These are phyloP conservation scores for Juglanconis oblonga DNA, from an alignment of 2,329 filamentous ascomycete genomes.

Conservation along the genomic window DNA sequence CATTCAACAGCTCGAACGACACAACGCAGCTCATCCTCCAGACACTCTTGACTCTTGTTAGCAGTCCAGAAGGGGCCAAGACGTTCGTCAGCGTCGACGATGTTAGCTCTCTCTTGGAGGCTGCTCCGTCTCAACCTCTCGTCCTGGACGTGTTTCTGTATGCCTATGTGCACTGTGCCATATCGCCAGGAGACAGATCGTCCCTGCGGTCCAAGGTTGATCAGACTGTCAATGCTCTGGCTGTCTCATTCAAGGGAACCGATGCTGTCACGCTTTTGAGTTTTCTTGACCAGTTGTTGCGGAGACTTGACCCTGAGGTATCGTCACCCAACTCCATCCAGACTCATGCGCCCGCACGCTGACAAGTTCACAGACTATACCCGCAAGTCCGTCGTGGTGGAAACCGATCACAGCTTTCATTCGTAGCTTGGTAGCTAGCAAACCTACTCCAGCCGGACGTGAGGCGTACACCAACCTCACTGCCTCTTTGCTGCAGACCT, in stretches of 20 bases:
- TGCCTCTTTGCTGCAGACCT: constrained; percentile 55
- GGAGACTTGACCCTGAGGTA: constrained; percentile 47
- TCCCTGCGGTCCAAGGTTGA: constrained; percentile 41
- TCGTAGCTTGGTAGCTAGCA: constrained; percentile 50
- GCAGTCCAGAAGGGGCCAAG: constrained; percentile 46
- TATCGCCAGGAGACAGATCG: constrained; percentile 28
- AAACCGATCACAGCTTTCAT: constrained; percentile 44
- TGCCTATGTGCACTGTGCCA: constrained; percentile 53
- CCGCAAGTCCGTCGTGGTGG: constrained; percentile 53
- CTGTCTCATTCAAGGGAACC: constrained; percentile 54
- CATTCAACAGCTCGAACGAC: constrained; percentile 42
- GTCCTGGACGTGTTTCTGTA: constrained; percentile 55
- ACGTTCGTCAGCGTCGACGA: constrained; percentile 49
- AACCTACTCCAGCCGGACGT: constrained; percentile 53
- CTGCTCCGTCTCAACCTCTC: constrained; percentile 50
- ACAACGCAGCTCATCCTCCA: constrained; percentile 54
- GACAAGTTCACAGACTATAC: constrained; percentile 39
- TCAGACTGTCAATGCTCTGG: constrained; percentile 43
- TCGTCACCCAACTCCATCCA: constrained; percentile 21
- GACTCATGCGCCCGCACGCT: background rate
- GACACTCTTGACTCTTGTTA: constrained; percentile 55
- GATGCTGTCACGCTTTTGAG: constrained; percentile 58
- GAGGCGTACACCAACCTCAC: constrained; percentile 58
- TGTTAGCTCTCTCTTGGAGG: constrained; percentile 53
- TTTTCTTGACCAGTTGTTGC: constrained; percentile 53